Percentiles rank a stretch among this genome's conserved stretches.
phyloP scores from a whole-genome alignment of 169 alveolate genomes.

The Plasmodium ovale region DNA sequence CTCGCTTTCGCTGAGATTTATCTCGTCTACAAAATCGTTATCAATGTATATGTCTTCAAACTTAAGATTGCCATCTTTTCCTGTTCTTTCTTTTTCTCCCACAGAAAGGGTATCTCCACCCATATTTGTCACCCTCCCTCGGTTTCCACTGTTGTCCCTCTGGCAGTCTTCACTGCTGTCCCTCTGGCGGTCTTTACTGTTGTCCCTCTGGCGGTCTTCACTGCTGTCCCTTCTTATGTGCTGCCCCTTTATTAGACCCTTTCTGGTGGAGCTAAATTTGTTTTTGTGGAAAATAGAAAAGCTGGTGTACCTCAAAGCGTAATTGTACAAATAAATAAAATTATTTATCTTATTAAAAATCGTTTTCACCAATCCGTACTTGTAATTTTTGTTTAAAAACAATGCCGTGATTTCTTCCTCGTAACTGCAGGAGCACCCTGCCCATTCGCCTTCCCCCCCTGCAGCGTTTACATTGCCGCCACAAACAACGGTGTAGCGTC shows the following conservation, averaged over 20 bases:
- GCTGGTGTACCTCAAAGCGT: conserved; percentile 63
- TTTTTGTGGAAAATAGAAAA: conserved; percentile 73
- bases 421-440: conserved; percentile 30
- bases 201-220: neutral
- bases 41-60: conserved; percentile 45
- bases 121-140: too few species aligned
- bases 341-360: conserved; percentile 70
- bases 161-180: neutral
- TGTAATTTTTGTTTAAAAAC: conserved; percentile 52
- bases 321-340: conserved; percentile 69
- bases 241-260: conserved; percentile 37
- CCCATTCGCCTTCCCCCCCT: neutral
- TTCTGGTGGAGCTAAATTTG: conserved; percentile 49
- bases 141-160: neutral
- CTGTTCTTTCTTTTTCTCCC: neutral
- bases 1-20: conserved; percentile 61
- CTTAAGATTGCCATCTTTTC: neutral
- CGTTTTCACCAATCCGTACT: conserved; percentile 32
- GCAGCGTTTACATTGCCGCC: neutral
- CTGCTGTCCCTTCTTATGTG: too few species aligned
- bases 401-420: conserved; percentile 65
- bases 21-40: conserved; percentile 67
- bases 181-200: neutral
- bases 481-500: neutral
- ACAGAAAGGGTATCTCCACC: too few species aligned